Conservation (phyloP, 83 land plant species). For the Picea engelmannii region DNA sequence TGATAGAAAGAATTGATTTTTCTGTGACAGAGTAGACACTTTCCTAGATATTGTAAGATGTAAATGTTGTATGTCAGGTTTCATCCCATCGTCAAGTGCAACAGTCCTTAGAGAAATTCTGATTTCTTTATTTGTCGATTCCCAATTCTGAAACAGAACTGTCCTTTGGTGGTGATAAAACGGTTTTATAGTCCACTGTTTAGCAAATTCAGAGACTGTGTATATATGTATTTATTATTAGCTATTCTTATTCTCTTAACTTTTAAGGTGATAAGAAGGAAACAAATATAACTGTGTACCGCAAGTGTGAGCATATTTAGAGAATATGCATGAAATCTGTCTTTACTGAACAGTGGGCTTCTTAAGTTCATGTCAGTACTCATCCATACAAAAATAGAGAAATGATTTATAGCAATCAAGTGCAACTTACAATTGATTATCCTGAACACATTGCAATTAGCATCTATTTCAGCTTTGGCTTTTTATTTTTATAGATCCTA, state of each 20-base stretch:
- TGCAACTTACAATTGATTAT: neutral
- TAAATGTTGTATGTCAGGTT: too few species aligned
- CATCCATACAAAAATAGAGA: neutral
- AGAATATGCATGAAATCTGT: neutral
- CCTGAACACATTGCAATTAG: neutral
- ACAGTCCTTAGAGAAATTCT: too few species aligned
- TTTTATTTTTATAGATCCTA: neutral
- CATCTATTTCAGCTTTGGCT: neutral
- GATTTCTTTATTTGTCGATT: neutral
- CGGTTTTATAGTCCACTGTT: neutral
- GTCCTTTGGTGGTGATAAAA: neutral
- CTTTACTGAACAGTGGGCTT: neutral
- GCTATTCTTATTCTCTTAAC: neutral
- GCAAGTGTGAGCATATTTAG: neutral
- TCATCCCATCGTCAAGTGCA: too few species aligned
- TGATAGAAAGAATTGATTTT: too few species aligned
- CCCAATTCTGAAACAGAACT: neutral
- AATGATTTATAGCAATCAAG: neutral
- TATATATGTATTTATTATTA: neutral
- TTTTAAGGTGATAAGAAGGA: neutral
- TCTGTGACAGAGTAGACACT: too few species aligned
- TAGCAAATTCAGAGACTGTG: neutral
- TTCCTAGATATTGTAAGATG: too few species aligned
- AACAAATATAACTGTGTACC: neutral
- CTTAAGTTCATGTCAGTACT: neutral